Conservation (phyloP, 108 stramenopile genomes). For the Nitzschia putrida region DNA sequence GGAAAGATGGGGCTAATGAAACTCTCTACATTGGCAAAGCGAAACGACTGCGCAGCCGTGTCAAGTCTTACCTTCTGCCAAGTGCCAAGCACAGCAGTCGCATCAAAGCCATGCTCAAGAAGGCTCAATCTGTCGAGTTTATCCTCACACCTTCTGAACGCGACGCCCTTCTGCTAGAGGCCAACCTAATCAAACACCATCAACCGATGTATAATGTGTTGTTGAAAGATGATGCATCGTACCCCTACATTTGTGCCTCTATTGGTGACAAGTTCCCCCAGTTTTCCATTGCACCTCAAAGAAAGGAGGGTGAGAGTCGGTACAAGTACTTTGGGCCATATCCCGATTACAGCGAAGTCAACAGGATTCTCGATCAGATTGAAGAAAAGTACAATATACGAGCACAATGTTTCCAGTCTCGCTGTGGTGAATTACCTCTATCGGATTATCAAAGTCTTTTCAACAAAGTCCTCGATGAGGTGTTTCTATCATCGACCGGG, state of each 20-base stretch:
- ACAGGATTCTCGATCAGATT: constrained; percentile 44
- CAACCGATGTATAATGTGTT: constrained; percentile 70
- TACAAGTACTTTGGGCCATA: constrained; percentile 74
- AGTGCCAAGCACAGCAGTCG: constrained; percentile 49
- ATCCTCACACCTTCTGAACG: constrained; percentile 61
- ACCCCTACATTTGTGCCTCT: constrained; percentile 75
- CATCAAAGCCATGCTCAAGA: constrained; percentile 57
- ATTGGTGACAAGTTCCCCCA: constrained; percentile 53
- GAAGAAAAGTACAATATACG: constrained; percentile 51
- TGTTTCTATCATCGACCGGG: constrained; percentile 28
- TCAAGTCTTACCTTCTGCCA: constrained; percentile 57
- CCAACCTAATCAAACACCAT: constrained; percentile 69
- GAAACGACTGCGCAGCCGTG: constrained; percentile 53
- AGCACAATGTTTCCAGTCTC: constrained; percentile 39
- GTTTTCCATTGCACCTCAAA: constrained; percentile 51
- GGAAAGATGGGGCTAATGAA: constrained; percentile 51
- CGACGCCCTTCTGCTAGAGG: constrained; percentile 71
- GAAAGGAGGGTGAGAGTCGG: constrained; percentile 14
- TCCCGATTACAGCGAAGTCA: constrained; percentile 51
- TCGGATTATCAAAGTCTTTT: constrained; percentile 44
- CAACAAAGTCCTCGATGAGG: constrained; percentile 38
- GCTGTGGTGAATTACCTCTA: constrained; percentile 30
- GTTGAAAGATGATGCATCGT: constrained; percentile 67
- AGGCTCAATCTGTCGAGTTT: constrained; percentile 53
- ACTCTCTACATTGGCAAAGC: constrained; percentile 78